A percentile compares a stretch with the other conserved stretches of the same genome.
phyloP scores from a whole-genome alignment of 1,139 yeast species.

The Geotrichum cucujoidarum region DNA sequence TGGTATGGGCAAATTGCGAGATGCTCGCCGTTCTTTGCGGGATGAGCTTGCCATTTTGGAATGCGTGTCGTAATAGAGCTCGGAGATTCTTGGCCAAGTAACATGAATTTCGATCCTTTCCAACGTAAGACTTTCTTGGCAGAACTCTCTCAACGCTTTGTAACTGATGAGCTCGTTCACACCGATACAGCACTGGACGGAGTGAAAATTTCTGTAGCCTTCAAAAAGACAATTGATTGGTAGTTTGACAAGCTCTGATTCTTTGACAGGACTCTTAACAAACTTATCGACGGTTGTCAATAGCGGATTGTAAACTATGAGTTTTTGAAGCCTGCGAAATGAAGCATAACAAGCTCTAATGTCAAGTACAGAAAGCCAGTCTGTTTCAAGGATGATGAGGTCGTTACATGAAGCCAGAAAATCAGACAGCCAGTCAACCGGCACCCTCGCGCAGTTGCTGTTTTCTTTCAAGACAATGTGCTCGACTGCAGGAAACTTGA shows the following conservation, averaged over 20 bases:
- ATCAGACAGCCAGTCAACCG: background rate
- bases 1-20: background rate
- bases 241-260: background rate
- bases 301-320: background rate
- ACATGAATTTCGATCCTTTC: background rate
- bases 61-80: background rate
- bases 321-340: background rate
- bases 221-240: background rate
- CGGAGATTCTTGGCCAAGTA: conserved; percentile 1
- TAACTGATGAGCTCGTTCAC: conserved; percentile 1
- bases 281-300: background rate
- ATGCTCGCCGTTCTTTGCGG: background rate
- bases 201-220: background rate
- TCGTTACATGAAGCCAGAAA: background rate
- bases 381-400: background rate
- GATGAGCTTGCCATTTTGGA: background rate
- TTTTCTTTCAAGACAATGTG: background rate
- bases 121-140: background rate
- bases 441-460: background rate
- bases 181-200: background rate
- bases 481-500: background rate
- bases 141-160: background rate
- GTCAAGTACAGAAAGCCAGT: conserved; percentile 1
- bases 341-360: background rate
- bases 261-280: background rate